Conservation (phyloP, 768 basidiomycete species). For the Leccinum variicolor region DNA sequence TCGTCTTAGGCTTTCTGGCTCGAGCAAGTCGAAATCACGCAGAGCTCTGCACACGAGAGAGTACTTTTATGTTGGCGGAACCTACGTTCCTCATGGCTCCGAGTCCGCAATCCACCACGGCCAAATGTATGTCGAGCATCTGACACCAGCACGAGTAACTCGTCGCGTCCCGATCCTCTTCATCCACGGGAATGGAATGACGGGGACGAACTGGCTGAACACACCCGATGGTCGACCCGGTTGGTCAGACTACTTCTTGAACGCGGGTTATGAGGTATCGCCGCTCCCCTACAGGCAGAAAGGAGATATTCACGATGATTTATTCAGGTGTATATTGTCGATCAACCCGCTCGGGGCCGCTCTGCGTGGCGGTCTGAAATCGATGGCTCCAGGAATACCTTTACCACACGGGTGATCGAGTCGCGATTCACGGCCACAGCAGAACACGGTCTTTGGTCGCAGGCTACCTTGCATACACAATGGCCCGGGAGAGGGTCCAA, state of each 20-base stretch:
- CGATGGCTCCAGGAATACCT: conserved; percentile 35
- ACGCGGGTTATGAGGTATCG: conserved; percentile 47
- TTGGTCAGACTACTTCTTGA: conserved; percentile 57
- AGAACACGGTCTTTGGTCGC: conserved; percentile 41
- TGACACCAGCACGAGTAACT: conserved; percentile 38
- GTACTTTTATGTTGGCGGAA: conserved; percentile 49
- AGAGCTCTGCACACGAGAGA: conserved; percentile 41
- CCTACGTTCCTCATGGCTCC: conserved; percentile 34
- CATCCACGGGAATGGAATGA: conserved; percentile 52
- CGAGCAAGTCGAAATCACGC: neutral
- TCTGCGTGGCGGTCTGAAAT: conserved; percentile 40
- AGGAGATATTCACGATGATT: neutral
- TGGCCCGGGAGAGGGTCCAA: conserved; percentile 51
- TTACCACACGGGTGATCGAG: conserved; percentile 33
- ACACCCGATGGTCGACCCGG: conserved; percentile 52
- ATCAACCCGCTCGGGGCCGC: conserved; percentile 45
- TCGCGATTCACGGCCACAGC: conserved; percentile 44
- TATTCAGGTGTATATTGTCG: conserved; percentile 41
- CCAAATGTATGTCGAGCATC: conserved; percentile 52
- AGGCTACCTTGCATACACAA: conserved; percentile 45
- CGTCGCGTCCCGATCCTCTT: conserved; percentile 42
- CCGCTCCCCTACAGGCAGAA: neutral
- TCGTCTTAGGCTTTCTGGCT: neutral
- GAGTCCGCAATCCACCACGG: conserved; percentile 39
- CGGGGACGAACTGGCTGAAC: conserved; percentile 49